Conservation (phyloP, 2,329 filamentous ascomycete species). For the Talaromyces sp. region DNA sequence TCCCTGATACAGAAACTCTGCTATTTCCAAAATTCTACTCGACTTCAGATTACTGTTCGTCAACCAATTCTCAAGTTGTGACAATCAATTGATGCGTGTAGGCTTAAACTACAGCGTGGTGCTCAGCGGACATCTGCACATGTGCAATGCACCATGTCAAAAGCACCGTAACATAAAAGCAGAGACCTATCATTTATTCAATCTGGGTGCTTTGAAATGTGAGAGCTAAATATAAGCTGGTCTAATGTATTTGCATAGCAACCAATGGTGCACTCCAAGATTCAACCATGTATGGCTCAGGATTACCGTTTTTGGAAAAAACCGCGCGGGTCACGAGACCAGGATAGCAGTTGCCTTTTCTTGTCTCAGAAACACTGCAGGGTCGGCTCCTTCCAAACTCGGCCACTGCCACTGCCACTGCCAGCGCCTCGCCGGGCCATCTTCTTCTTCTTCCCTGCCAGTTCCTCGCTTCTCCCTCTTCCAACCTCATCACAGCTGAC, state of each 20-base stretch:
- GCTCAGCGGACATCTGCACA: neutral
- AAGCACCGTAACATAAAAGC: neutral
- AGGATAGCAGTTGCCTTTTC: neutral
- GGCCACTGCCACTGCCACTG: neutral
- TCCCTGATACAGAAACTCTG: neutral
- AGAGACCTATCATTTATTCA: neutral
- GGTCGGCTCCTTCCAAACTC: neutral
- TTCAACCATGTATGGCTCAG: neutral
- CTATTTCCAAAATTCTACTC: neutral
- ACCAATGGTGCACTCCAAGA: neutral
- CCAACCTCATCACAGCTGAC: conserved; percentile 43
- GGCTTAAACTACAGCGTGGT: neutral
- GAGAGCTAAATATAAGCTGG: neutral
- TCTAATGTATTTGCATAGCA: neutral
- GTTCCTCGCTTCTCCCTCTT: conserved; percentile 17
- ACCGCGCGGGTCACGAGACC: neutral
- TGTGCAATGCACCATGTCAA: neutral
- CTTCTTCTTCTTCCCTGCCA: conserved; percentile 13
- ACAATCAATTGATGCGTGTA: neutral
- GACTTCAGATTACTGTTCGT: neutral
- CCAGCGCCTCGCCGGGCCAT: neutral
- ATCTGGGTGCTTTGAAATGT: neutral
- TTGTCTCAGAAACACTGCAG: neutral
- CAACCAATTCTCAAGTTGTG: neutral
- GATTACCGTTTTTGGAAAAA: neutral